These are phyloP conservation scores for Monosporascus cannonballus DNA, from an alignment of 2,329 filamentous ascomycete species.

Conservation along the genomic window DNA sequence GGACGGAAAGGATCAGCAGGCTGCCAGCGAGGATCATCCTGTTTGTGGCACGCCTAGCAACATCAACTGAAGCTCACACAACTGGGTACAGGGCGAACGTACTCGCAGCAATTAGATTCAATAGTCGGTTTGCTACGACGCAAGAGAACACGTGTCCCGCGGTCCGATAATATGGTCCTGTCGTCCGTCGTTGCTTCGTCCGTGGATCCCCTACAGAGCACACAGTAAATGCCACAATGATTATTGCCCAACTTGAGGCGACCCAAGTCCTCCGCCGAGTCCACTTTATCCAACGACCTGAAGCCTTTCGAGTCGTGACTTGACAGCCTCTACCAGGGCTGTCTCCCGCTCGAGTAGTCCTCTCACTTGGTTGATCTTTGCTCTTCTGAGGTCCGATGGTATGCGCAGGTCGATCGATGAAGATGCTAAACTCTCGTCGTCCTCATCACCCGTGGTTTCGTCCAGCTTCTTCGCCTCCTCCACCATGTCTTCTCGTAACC, in stretches of 20 bases:
- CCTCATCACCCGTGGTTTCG: conserved; percentile 18
- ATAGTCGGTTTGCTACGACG: not conserved
- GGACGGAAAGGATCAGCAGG: not conserved
- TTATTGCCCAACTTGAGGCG: conserved; percentile 6
- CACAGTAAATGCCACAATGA: conserved; percentile 11
- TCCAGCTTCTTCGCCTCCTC: conserved; percentile 42
- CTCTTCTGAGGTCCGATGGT: conserved; percentile 54
- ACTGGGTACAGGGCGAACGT: not conserved
- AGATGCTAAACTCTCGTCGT: conserved; percentile 20
- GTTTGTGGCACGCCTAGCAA: not conserved
- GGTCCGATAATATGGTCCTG: not conserved
- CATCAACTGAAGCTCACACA: not conserved
- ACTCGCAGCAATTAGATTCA: not conserved
- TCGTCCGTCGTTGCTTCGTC: not conserved
- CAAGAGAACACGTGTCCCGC: not conserved
- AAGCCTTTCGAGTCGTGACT: conserved; percentile 54
- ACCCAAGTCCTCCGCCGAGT: conserved; percentile 5
- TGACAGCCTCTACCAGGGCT: conserved; percentile 62
- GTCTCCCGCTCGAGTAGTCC: conserved; percentile 59
- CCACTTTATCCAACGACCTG: conserved; percentile 23
- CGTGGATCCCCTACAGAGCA: conserved; percentile 3
- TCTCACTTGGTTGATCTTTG: conserved; percentile 59
- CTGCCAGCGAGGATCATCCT: not conserved
- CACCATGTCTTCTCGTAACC: conserved; percentile 46
- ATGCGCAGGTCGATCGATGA: conserved; percentile 44